Evolutionary conservation across 768 basidiomycete genomes (phyloP).

Genomic region (Grammothele lineata): DNA sequence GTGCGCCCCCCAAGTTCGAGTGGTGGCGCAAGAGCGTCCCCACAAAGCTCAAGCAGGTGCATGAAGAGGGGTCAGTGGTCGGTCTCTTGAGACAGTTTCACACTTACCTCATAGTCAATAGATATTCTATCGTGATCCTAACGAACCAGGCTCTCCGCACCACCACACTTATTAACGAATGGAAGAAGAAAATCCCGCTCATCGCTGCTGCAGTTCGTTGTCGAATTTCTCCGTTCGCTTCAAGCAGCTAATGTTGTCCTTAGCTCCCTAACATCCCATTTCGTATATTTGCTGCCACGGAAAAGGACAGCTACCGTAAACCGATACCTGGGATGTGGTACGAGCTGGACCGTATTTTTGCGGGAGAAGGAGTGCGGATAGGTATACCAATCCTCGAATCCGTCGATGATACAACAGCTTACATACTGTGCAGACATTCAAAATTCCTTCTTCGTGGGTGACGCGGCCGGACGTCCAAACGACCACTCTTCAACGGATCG

Average conservation of each 20-base stretch:
- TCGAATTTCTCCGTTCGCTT: too few species aligned
- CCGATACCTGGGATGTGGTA: constrained; percentile 88
- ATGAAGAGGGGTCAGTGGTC: constrained; percentile 52
- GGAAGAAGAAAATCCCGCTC: constrained; percentile 72
- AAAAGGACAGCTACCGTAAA: constrained; percentile 74
- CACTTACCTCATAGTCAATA: constrained; percentile 44
- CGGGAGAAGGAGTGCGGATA: constrained; percentile 53
- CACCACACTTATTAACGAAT: constrained; percentile 45
- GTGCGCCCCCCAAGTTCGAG: constrained; percentile 48
- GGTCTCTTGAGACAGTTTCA: background rate
- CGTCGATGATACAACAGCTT: constrained; percentile 5
- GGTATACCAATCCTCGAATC: constrained; percentile 38
- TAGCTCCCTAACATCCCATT: constrained; percentile 76
- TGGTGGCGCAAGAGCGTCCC: constrained; percentile 76
- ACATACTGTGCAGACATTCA: constrained; percentile 48
- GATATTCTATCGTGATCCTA: constrained; percentile 70
- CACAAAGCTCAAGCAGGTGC: constrained; percentile 53
- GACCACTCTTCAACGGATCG: constrained; percentile 84
- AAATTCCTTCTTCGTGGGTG: constrained; percentile 78
- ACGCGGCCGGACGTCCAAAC: constrained; percentile 75
- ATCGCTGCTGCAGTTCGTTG: constrained; percentile 55
- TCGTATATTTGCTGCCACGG: constrained; percentile 71
- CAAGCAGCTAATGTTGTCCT: background rate
- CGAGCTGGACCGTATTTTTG: constrained; percentile 61
- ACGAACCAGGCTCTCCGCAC: constrained; percentile 71